Base-by-base conservation (phyloP, 1,284 basidiomycete genomes). In the Cutaneotrichosporon cavernicola region DNA sequence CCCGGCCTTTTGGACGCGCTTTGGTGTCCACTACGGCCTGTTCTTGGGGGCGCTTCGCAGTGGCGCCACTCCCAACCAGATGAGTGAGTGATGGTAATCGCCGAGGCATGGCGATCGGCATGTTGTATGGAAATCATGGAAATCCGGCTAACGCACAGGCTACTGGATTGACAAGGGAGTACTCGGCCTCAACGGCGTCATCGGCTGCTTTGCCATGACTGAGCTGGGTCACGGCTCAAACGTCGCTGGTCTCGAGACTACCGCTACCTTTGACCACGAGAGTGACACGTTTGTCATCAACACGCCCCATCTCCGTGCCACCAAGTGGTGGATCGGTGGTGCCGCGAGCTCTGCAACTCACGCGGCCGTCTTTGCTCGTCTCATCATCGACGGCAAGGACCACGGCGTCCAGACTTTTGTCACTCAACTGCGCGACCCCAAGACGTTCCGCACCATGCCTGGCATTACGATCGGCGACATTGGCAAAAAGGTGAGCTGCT, bases 391-490 rank as follows among this genome's bases (percentile, higher is more conserved):
- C 65, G 85, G 84, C 60, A 84, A 84, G 78, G 73, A 72, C 64
- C 78, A 85, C 73, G 85, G 85, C 21, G 83, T 83, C 52, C 85
- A 86, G 80, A 86, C 84, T 7, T 86, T 86, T 71, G 80, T 86
- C 52, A 83, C 83, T 2, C 84, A 84, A 67, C 76, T 86, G 31
- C 78, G 85, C 59, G 82, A 86, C 75, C 80, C 81, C 56, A 81
- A 84, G 79, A 81, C 82, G 1, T 84, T 83, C 70, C 67, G 69
- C 2, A 69, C 82, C 21, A 69, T 82, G 31, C 84, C 85, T 8
- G 85, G 85, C 50, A 77, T 86, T 67, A 83, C 81, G 58, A 85
- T 86, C 65, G 85, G 85, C 13, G 85, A 86, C 75, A 84, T 86
- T 63, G 84, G 85, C 38, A 85, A 84, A 73, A 85, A 86, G 46